Conservation (phyloP, 164 flowering plant genomes). For the Sedum album region DNA sequence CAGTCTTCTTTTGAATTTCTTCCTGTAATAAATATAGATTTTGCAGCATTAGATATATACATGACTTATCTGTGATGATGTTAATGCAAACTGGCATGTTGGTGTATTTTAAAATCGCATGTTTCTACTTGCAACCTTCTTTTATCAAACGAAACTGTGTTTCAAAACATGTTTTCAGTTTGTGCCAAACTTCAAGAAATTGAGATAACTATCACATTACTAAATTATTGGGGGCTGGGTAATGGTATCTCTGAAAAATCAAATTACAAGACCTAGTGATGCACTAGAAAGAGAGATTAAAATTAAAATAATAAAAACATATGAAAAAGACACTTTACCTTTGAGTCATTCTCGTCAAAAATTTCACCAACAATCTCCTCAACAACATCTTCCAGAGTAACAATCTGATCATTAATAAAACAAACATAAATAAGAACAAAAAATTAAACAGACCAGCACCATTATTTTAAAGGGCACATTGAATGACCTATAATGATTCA, state of each 20-base stretch:
- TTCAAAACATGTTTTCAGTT: neutral
- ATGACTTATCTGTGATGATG: neutral
- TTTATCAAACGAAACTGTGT: neutral
- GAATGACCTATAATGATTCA: neutral
- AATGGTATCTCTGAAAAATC: neutral
- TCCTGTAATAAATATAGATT: constrained; percentile 40
- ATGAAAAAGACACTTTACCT: constrained; percentile 32
- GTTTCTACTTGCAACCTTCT: neutral
- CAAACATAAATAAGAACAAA: neutral
- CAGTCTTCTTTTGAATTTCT: constrained; percentile 95
- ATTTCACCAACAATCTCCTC: constrained; percentile 99
- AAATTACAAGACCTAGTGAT: neutral
- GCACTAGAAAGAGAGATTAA: neutral
- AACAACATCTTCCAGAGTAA: constrained; percentile 94
- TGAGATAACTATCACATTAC: neutral
- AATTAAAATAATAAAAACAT: constrained; percentile 6
- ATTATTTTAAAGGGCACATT: neutral
- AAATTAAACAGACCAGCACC: neutral
- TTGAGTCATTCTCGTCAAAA: constrained; percentile 97
- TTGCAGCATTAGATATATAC: neutral
- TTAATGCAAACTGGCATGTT: neutral
- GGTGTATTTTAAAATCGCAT: neutral
- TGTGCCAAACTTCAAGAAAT: neutral
- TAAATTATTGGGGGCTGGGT: no score
- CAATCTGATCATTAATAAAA: constrained; percentile 43